Conservation (phyloP, 441 rosid species). For the Gossypium trilobum region DNA sequence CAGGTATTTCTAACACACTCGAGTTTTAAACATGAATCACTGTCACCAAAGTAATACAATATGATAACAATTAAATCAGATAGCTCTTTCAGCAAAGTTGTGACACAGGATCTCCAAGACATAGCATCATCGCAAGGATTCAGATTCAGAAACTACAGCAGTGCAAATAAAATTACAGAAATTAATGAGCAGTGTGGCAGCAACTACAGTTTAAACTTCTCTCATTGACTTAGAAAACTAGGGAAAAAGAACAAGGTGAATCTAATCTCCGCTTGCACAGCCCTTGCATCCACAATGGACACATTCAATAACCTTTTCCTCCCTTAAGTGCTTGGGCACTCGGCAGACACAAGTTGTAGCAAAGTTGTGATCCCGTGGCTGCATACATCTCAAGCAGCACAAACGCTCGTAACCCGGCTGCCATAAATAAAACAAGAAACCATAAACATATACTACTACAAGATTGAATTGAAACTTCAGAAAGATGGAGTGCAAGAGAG, state of each 20-base stretch:
- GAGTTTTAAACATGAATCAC: background rate
- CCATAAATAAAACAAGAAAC: conserved; percentile 1
- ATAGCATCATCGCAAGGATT: background rate
- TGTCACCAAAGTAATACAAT: background rate
- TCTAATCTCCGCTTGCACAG: conserved; percentile 52
- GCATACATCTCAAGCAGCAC: conserved; percentile 57
- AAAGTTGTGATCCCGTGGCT: conserved; percentile 53
- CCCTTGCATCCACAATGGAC: conserved; percentile 55
- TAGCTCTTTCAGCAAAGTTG: background rate
- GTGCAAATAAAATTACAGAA: background rate
- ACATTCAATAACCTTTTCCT: conserved; percentile 56
- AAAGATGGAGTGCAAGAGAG: background rate
- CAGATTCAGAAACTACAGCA: background rate
- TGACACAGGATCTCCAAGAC: background rate
- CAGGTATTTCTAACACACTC: background rate
- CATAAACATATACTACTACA: background rate
- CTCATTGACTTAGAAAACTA: background rate
- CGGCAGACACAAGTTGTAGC: conserved; percentile 54
- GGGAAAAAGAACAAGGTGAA: background rate
- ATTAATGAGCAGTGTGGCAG: background rate
- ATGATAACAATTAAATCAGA: background rate
- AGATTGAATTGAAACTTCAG: background rate
- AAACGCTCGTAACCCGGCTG: conserved; percentile 56
- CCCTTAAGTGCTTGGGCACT: conserved; percentile 51
- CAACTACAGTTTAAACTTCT: background rate